Conservation (phyloP, 176 grass and related monocot genomes). For the Oryza nivara region DNA sequence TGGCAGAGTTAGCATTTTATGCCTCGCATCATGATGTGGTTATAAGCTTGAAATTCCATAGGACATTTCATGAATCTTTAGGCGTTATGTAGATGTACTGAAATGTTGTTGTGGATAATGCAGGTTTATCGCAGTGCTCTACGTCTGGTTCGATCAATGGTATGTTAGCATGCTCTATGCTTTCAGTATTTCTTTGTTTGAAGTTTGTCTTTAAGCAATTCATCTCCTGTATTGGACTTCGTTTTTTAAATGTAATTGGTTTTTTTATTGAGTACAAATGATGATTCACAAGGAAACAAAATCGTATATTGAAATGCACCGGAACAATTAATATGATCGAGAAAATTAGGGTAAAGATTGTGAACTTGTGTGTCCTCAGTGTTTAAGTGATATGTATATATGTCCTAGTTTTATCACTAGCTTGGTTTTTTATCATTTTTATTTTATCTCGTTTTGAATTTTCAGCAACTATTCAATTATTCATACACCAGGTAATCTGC, state of each 20-base stretch:
- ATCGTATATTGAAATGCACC: background rate
- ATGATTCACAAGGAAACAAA: background rate
- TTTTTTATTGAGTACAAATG: background rate
- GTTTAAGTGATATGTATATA: background rate
- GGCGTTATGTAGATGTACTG: background rate
- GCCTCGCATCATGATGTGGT: background rate
- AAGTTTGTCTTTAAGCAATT: background rate
- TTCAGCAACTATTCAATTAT: background rate
- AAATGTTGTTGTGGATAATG: slow-evolving; percentile 40
- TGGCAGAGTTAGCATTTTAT: background rate
- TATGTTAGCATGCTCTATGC: slow-evolving; percentile 31
- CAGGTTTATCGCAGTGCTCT: slow-evolving; percentile 86
- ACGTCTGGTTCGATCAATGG: slow-evolving; percentile 82
- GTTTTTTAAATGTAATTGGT: background rate
- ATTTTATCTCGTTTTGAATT: background rate
- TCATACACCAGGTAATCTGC: slow-evolving; percentile 5
- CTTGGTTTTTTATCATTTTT: background rate
- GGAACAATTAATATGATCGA: background rate
- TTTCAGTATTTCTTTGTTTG: slow-evolving; percentile 17
- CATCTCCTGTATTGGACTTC: slow-evolving; percentile 15
- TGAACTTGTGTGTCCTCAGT: background rate
- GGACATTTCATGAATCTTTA: slow-evolving; percentile 8
- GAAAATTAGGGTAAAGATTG: background rate
- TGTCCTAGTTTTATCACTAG: background rate
- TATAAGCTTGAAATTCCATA: background rate